A percentile compares a stretch with the other conserved stretches of the same genome.
Conservation (phyloP, 495 filamentous ascomycete genomes). For the Lineolata rhizophorae region DNA sequence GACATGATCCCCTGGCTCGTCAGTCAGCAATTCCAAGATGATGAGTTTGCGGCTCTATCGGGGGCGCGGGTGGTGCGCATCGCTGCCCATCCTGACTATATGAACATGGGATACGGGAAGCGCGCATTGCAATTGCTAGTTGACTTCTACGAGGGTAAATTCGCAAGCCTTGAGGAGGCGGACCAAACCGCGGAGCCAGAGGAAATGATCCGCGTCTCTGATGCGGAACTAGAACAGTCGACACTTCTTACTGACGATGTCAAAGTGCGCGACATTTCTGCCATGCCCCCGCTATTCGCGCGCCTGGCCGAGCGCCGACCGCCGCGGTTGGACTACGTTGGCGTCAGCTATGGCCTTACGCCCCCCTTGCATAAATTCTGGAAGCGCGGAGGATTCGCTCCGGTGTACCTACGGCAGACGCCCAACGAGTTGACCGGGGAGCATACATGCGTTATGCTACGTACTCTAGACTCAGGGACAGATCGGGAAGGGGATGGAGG, state of each 20-base stretch:
- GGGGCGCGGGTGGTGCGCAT: slow-evolving; percentile 88
- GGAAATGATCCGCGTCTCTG: slow-evolving; percentile 58
- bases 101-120: slow-evolving; percentile 84
- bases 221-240: slow-evolving; percentile 57
- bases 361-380: slow-evolving; percentile 85
- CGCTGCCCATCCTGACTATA: slow-evolving; percentile 87
- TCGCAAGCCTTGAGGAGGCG: slow-evolving; percentile 47
- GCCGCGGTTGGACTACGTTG: slow-evolving; percentile 68
- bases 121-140: slow-evolving; percentile 65
- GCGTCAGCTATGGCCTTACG: slow-evolving; percentile 89
- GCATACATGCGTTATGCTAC: slow-evolving; percentile 94
- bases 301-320: slow-evolving; percentile 70
- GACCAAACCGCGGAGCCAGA: slow-evolving; percentile 25
- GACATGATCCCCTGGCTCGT: slow-evolving; percentile 97
- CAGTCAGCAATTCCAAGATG: slow-evolving; percentile 95
- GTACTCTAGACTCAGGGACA: slow-evolving; percentile 28
- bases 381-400: slow-evolving; percentile 68
- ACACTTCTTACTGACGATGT: slow-evolving; percentile 71
- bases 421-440: slow-evolving; percentile 92
- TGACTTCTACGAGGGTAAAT: slow-evolving; percentile 92
- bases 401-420: slow-evolving; percentile 90
- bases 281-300: slow-evolving; percentile 83
- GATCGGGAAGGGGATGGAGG: slow-evolving; percentile 30
- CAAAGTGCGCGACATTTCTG: slow-evolving; percentile 69
- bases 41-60: slow-evolving; percentile 82